phyloP scores from a whole-genome alignment of 1,284 basidiomycete genomes.

The Flammula alnicola region DNA sequence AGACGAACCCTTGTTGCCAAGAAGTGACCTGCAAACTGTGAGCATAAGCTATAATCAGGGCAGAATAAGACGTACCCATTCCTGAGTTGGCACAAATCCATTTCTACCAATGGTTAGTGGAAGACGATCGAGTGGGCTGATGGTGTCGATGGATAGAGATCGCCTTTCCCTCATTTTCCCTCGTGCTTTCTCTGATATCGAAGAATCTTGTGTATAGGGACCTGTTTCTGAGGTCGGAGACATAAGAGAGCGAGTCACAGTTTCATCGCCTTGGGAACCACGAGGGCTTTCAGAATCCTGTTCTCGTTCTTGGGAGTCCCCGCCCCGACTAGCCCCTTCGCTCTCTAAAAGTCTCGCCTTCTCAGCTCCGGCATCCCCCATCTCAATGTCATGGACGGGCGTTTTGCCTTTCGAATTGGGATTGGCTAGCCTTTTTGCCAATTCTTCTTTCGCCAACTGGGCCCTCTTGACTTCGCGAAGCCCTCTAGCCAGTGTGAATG shows the following conservation, averaged over 20 bases:
- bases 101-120: conserved; percentile 79
- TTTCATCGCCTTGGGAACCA: conserved; percentile 22
- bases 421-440: conserved; percentile 44
- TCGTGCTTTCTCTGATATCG: conserved; percentile 79
- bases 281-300: conserved; percentile 21
- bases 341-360: conserved; percentile 64
- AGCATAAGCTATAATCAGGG: conserved; percentile 3
- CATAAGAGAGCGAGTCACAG: conserved; percentile 37
- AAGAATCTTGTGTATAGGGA: conserved; percentile 26
- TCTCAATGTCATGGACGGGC: conserved; percentile 37
- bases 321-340: conserved; percentile 32
- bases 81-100: conserved; percentile 91
- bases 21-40: conserved; percentile 64
- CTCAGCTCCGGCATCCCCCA: conserved; percentile 54
- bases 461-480: conserved; percentile 83
- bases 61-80: conserved; percentile 73
- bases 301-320: conserved; percentile 23
- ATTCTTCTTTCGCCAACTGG: conserved; percentile 75
- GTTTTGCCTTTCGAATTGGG: conserved; percentile 39
- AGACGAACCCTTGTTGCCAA: conserved; percentile 85
- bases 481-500: conserved; percentile 83
- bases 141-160: conserved; percentile 64
- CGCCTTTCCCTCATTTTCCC: conserved; percentile 84
- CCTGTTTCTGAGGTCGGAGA: conserved; percentile 47
- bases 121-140: conserved; percentile 62